phyloP scores from a whole-genome alignment of 148 eudicot species.

The Oxyria digyna region DNA sequence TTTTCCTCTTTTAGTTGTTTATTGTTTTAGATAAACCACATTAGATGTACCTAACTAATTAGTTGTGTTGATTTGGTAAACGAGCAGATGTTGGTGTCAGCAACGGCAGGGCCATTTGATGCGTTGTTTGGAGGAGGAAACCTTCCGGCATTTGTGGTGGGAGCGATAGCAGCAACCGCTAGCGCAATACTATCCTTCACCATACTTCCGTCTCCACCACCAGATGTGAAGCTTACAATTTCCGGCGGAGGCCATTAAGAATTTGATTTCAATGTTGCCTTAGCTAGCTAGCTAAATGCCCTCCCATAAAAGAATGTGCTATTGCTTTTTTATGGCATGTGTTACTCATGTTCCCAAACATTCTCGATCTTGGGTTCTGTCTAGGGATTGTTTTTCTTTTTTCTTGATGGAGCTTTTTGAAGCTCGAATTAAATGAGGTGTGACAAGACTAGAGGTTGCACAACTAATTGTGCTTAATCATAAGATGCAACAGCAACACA shows the following conservation, averaged over 20 bases:
- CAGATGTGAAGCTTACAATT: not conserved
- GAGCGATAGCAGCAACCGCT: conserved; percentile 39
- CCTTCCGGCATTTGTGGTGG: conserved; percentile 58
- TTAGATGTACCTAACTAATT: too few species aligned
- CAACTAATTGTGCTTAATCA: conserved; percentile 2
- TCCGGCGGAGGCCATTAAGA: not conserved
- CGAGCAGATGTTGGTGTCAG: conserved; percentile 56
- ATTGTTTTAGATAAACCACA: too few species aligned
- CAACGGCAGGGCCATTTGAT: conserved; percentile 60
- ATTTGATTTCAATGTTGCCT: too few species aligned
- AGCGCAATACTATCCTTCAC: conserved; percentile 48
- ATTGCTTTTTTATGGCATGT: conserved; percentile 5
- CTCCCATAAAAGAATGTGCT: conserved; percentile 4
- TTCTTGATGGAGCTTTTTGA: not conserved
- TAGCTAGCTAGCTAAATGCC: not conserved
- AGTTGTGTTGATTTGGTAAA: too few species aligned
- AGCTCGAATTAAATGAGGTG: not conserved
- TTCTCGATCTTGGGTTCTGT: not conserved
- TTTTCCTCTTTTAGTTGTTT: too few species aligned
- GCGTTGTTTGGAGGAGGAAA: conserved; percentile 66
- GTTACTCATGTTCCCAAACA: not conserved
- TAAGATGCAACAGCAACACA: conserved; percentile 5
- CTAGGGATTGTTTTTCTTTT: not conserved
- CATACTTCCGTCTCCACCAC: conserved; percentile 28
- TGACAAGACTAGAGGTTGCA: not conserved